Evolutionary conservation across 2,329 filamentous ascomycete genomes (phyloP).

Genomic region (Aspergillus sp.): DNA sequence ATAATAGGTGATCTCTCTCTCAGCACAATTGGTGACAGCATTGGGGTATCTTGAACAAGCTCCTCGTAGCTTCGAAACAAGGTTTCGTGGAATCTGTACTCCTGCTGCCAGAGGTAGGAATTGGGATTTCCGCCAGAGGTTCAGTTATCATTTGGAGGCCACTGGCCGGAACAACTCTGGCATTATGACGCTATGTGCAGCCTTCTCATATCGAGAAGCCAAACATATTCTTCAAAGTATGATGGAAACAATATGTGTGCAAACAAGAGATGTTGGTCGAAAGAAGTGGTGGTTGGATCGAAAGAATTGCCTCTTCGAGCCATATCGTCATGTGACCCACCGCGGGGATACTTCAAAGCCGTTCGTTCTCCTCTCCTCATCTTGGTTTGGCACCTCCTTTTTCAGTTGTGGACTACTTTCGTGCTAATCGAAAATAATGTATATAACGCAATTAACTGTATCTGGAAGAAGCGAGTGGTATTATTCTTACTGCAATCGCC

Average conservation of each 20-base stretch:
- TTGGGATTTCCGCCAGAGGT: neutral
- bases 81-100: neutral
- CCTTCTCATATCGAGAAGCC: neutral
- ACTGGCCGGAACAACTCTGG: neutral
- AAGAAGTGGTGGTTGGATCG: neutral
- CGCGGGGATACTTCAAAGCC: neutral
- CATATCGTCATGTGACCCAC: constrained; percentile 6
- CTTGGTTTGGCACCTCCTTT: neutral
- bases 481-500: no score
- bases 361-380: neutral
- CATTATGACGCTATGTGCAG: neutral
- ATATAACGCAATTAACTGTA: no score
- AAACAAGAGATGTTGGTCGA: neutral
- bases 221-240: neutral
- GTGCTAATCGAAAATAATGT: no score
- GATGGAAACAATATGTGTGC: neutral
- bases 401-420: no score
- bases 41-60: neutral
- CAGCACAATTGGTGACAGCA: neutral
- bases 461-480: no score
- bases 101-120: neutral
- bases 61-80: neutral
- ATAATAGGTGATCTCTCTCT: neutral
- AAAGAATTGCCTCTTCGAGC: constrained; percentile 8
- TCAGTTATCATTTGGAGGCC: neutral